Evolutionary conservation across 805 yeast species (phyloP).

Genomic region (Metschnikowia kunwiensis): DNA sequence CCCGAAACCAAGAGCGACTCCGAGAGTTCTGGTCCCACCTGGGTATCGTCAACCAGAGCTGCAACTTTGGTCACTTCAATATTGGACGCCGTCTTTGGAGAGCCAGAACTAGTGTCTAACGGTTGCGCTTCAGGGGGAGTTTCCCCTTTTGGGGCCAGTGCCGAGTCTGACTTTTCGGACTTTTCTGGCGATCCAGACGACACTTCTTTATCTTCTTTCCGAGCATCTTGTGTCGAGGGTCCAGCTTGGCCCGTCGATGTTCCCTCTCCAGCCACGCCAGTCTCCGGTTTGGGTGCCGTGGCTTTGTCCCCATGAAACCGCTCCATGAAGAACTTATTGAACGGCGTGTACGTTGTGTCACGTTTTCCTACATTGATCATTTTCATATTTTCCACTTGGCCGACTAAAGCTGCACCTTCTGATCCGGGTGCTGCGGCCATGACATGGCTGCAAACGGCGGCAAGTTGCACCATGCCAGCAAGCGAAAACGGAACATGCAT

Average conservation of each 20-base stretch:
- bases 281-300: not conserved
- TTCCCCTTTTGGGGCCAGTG: not conserved
- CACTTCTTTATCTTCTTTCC: not conserved
- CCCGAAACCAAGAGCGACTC: no score
- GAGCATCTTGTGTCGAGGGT: not conserved
- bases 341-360: not conserved
- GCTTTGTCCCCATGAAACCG: not conserved
- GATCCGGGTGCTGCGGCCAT: not conserved
- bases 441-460: constrained; percentile 4
- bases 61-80: no score
- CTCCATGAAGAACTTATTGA: constrained; percentile 3
- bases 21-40: no score
- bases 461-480: constrained; percentile 1
- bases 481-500: not conserved
- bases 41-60: no score
- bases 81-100: no score
- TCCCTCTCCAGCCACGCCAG: not conserved
- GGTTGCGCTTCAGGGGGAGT: not conserved
- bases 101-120: not conserved
- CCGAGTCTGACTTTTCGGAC: no score
- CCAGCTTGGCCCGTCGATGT: not conserved
- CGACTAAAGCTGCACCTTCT: not conserved
- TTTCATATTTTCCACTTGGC: not conserved
- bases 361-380: not conserved
- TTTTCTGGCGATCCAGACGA: not conserved